Evolutionary conservation across 805 yeast genomes (phyloP), one percentile per base, ranked within the genome.

Genomic region (Ogataea corticis): DNA sequence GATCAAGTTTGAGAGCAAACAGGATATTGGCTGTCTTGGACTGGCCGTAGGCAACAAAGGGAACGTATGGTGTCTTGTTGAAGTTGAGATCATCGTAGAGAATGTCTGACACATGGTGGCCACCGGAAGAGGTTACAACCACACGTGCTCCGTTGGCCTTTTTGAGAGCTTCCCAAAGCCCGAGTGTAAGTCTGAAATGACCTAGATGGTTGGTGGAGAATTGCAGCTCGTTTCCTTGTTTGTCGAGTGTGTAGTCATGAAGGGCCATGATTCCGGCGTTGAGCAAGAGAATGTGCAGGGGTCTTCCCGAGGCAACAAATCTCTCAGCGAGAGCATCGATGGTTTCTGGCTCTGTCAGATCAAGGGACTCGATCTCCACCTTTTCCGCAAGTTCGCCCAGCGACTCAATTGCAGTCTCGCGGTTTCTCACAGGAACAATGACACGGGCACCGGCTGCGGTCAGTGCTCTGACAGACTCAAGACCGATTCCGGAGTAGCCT

Each of bases 201-300:
- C 45, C 39, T 4, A 25, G 30, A 19, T 34, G 38, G 39, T 41
- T 35, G 17, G 39, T 41, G 6, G 39, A 21, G 11, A 34, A 41
- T 14, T 41, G 45, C n/a, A 31, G 19, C 34, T 41, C 45, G 15
- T 25, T 17, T 13, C 45, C 45, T 28, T n/a, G 23, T 4, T 27
- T 33, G 29, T 41, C 34, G 7, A 7, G 21, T 7, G 17, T 34
- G 9, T 14, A 12, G 6, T 33, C 40, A 21, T 14, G 34, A 7
- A 41, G 18, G 9, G 45, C 45, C 45, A 34, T 41, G 29, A 41
- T 27, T 3, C 45, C 45, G 7, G 39, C 45, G 28, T 34, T 41
- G 16, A 41, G 15, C 9, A 41, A 10, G 12, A 41, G 19, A 34
- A 41, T 41, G 16, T 41, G 45, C 18, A 41, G 40, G 3, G 39